Conservation (phyloP, 805 yeast genomes). For the Ogataea naganishii region DNA sequence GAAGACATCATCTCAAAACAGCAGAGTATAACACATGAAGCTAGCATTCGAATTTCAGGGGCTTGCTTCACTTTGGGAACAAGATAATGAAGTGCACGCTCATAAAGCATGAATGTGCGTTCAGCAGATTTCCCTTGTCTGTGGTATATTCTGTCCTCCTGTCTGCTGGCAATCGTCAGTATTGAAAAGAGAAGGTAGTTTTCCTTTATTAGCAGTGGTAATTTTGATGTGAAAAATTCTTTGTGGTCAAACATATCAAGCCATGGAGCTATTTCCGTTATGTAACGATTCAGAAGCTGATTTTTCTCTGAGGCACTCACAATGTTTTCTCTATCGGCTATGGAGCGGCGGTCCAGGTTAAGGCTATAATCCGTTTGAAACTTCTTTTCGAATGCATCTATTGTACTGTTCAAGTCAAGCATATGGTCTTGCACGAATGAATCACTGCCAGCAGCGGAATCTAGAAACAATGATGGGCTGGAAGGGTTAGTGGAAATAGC, state of each 20-base stretch:
- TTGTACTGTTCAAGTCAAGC: conserved; percentile 6
- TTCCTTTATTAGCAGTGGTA: conserved; percentile 2
- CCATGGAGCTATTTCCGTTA: conserved; percentile 16
- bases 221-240: conserved; percentile 14
- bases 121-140: conserved; percentile 4
- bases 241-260: conserved; percentile 20
- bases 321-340: background rate
- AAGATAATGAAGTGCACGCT: conserved; percentile 6
- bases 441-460: too few species aligned
- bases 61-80: conserved; percentile 23
- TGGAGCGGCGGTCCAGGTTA: background rate
- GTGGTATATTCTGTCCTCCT: conserved; percentile 2
- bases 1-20: conserved; percentile 30
- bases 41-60: conserved; percentile 16
- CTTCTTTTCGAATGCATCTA: conserved; percentile 1
- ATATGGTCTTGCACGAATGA: conserved; percentile 5
- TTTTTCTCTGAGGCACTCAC: conserved; percentile 6
- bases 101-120: conserved; percentile 4
- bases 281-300: conserved; percentile 8
- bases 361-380: conserved; percentile 2
- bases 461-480: conserved; percentile 5
- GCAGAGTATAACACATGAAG: conserved; percentile 27
- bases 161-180: conserved; percentile 2
- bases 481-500: conserved; percentile 9
- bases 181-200: conserved; percentile 1